phyloP scores from a whole-genome alignment of 768 basidiomycete species.

The Candolleomyces efflorescens region DNA sequence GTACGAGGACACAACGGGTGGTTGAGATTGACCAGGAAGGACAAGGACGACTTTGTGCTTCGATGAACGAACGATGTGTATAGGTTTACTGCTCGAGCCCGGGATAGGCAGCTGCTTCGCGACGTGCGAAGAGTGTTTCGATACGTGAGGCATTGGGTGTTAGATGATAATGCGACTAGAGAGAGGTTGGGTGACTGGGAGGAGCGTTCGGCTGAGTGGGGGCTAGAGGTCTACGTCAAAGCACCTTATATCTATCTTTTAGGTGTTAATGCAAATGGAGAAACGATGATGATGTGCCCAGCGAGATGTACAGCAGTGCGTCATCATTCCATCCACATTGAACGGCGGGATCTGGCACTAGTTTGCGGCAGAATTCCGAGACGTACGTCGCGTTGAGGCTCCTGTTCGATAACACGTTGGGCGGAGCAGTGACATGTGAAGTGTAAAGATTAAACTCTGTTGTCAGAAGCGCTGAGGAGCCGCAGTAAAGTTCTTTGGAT shows the following conservation, averaged over 20 bases:
- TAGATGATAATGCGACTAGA: not conserved
- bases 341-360: not conserved
- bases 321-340: not conserved
- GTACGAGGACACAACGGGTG: not conserved
- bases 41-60: conserved; percentile 2
- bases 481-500: not conserved
- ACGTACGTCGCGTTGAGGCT: not conserved
- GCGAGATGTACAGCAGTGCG: not conserved
- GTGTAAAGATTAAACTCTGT: not conserved
- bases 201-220: not conserved
- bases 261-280: not conserved
- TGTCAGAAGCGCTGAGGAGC: not conserved
- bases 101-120: not conserved
- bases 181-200: not conserved
- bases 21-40: conserved; percentile 5
- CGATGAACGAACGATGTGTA: not conserved
- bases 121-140: not conserved
- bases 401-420: not conserved
- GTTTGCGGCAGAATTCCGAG: not conserved
- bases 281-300: not conserved
- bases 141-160: not conserved
- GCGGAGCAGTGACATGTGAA: not conserved
- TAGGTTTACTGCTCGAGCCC: not conserved
- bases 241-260: not conserved
- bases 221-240: not conserved